These are phyloP conservation scores for Ilyonectria robusta DNA, from an alignment of 2,329 filamentous ascomycete species.

Conservation along the genomic window DNA sequence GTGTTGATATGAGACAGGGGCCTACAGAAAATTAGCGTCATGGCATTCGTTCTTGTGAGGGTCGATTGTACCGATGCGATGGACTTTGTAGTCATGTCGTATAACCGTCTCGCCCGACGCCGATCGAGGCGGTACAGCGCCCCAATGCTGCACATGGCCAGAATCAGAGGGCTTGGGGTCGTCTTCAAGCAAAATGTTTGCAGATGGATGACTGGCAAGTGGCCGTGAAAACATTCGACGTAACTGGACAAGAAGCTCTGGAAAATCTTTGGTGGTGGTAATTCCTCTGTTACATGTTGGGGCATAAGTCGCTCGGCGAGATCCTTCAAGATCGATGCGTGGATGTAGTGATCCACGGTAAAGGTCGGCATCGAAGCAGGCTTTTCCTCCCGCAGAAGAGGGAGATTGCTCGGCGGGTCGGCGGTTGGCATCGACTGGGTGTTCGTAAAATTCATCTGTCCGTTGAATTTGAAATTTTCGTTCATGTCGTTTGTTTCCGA, in stretches of 20 bases:
- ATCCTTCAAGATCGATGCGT: constrained; percentile 12
- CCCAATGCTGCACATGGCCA: constrained; percentile 34
- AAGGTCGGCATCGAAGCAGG: not conserved
- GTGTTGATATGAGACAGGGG: not conserved
- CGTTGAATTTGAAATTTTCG: not conserved
- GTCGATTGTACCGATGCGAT: not conserved
- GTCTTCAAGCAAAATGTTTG: constrained; percentile 10
- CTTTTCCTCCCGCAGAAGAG: not conserved
- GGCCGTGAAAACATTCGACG: constrained; percentile 20
- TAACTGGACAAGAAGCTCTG: constrained; percentile 31
- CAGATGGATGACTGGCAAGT: constrained; percentile 31
- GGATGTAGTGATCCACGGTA: not conserved
- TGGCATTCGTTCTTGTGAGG: not conserved
- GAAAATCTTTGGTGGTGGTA: constrained; percentile 20
- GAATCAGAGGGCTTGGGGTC: constrained; percentile 24
- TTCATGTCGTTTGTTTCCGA: not conserved
- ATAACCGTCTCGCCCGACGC: constrained; percentile 11
- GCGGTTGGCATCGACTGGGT: not conserved
- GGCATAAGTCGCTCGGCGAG: not conserved
- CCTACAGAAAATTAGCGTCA: not conserved
- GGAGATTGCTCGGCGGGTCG: not conserved
- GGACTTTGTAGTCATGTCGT: constrained; percentile 3
- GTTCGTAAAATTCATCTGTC: too few relatives aligned
- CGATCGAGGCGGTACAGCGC: constrained; percentile 32
- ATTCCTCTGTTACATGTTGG: not conserved